Evolutionary conservation across 306 rosid genomes (phyloP).

Genomic region (Castanea mollissima): DNA sequence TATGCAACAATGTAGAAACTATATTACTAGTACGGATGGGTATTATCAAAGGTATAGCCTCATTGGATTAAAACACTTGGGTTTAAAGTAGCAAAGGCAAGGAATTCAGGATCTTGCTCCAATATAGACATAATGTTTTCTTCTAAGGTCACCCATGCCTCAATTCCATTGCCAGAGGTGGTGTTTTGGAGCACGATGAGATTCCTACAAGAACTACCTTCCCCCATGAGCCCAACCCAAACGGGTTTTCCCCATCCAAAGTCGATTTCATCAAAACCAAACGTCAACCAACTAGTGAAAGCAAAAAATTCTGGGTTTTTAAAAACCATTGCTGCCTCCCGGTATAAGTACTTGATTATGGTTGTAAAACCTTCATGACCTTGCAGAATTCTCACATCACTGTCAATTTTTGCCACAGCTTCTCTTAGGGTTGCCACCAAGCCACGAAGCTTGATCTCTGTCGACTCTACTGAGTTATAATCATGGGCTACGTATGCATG

Average conservation of each 20-base stretch:
- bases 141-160: conserved; percentile 53
- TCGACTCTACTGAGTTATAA: neutral
- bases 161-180: conserved; percentile 27
- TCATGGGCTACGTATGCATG: conserved; percentile 2
- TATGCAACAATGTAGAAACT: no score
- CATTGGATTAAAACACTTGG: neutral
- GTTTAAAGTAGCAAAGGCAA: conserved; percentile 32
- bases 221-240: conserved; percentile 32
- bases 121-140: conserved; percentile 22
- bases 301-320: conserved; percentile 12
- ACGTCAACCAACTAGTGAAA: conserved; percentile 43
- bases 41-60: no score
- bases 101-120: conserved; percentile 34
- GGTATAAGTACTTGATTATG: neutral
- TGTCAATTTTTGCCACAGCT: neutral
- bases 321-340: conserved; percentile 18
- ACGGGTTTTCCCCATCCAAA: conserved; percentile 57
- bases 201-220: conserved; percentile 18
- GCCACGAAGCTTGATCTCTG: neutral
- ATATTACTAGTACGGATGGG: no score
- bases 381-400: conserved; percentile 13
- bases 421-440: conserved; percentile 9
- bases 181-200: conserved; percentile 33
- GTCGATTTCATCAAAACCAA: conserved; percentile 35
- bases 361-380: conserved; percentile 30